Evolutionary conservation across 345 rosid genomes (phyloP).

Genomic region (Brassica juncea): DNA sequence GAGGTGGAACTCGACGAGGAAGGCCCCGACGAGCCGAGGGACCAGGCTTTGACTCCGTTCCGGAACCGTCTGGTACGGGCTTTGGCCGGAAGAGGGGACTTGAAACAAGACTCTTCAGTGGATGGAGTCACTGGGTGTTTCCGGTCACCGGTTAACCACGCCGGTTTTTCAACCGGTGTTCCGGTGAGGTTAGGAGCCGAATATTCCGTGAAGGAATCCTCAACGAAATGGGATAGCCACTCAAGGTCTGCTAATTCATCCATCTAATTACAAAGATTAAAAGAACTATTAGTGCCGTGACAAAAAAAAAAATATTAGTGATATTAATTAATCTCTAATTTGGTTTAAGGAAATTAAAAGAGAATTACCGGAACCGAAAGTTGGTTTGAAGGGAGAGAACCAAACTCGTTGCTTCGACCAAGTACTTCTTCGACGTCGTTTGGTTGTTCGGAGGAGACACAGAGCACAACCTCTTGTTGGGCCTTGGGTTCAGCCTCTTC

Average conservation of each 20-base stretch:
- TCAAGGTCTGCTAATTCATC: conserved; percentile 80
- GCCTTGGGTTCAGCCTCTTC: conserved; percentile 34
- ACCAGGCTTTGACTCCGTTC: conserved; percentile 59
- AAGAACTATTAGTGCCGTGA: too few species aligned
- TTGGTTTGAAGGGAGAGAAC: conserved; percentile 53
- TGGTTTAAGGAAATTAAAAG: neutral
- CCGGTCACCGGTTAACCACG: conserved; percentile 27
- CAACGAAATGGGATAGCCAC: conserved; percentile 94
- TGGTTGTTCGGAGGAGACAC: conserved; percentile 32
- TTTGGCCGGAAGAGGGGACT: conserved; percentile 64
- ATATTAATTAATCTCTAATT: too few species aligned
- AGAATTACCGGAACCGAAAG: conserved; percentile 63
- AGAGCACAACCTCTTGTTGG: conserved; percentile 30
- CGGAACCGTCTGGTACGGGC: conserved; percentile 82
- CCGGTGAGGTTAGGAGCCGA: conserved; percentile 51
- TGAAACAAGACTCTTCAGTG: conserved; percentile 39
- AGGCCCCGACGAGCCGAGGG: conserved; percentile 52
- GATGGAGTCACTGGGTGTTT: conserved; percentile 36
- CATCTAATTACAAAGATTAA: conserved; percentile 45
- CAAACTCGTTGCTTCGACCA: conserved; percentile 30
- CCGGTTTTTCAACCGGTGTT: conserved; percentile 35
- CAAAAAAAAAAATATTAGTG: too few species aligned
- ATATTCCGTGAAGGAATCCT: conserved; percentile 73
- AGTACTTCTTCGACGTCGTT: conserved; percentile 24
- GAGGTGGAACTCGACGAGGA: conserved; percentile 36